These are phyloP conservation scores for Echium plantagineum DNA, from an alignment of 257 asterid species.

Conservation along the genomic window DNA sequence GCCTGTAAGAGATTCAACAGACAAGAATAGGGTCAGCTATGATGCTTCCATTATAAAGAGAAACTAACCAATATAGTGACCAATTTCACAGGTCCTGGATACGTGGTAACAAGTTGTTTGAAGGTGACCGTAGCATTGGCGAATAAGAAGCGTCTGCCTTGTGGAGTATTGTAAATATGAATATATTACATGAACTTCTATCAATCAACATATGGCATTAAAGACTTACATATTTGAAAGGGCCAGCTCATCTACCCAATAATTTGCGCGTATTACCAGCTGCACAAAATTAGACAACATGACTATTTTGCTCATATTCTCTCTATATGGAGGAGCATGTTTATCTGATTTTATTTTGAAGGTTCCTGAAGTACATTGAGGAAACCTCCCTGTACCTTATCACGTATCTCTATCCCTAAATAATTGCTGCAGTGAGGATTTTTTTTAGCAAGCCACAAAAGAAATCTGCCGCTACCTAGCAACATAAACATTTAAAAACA, in stretches of 20 bases:
- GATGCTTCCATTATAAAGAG: constrained; percentile 10
- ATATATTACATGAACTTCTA: constrained; percentile 13
- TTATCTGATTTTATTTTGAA: constrained; percentile 5
- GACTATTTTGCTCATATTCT: constrained; percentile 10
- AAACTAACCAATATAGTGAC: constrained; percentile 80
- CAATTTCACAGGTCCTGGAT: constrained; percentile 74
- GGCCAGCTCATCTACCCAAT: constrained; percentile 64
- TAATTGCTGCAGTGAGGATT: constrained; percentile 43
- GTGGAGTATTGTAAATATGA: background rate
- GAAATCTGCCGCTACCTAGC: constrained; percentile 94
- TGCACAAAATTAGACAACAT: constrained; percentile 22
- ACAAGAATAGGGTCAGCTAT: background rate
- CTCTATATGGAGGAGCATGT: constrained; percentile 10
- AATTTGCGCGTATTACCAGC: constrained; percentile 77
- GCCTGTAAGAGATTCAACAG: constrained; percentile 2
- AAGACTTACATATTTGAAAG: constrained; percentile 66
- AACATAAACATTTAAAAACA: background rate
- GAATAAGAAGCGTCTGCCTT: constrained; percentile 71
- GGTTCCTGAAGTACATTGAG: constrained; percentile 6
- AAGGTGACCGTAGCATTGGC: constrained; percentile 79
- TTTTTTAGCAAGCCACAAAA: constrained; percentile 64
- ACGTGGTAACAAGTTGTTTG: constrained; percentile 57
- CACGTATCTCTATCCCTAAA: constrained; percentile 89
- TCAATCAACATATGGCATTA: constrained; percentile 10
- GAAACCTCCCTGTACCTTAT: constrained; percentile 41